Evolutionary conservation across 495 filamentous ascomycete genomes (phyloP).

Genomic region (Penicillium lagena): DNA sequence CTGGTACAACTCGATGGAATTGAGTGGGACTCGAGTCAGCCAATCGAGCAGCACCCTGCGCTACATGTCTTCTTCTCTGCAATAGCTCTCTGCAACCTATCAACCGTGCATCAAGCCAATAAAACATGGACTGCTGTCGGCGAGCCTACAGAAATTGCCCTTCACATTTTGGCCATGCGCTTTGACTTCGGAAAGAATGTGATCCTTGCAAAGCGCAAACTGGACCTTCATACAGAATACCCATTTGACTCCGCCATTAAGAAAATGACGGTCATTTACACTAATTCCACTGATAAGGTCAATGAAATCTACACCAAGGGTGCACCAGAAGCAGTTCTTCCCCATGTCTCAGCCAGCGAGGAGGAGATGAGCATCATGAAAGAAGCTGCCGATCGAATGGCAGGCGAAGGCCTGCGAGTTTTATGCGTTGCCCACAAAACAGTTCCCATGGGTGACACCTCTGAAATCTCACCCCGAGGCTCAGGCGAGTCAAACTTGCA

Average conservation of each 20-base stretch:
- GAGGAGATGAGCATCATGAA: slow-evolving; percentile 35
- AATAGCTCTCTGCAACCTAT: slow-evolving; percentile 53
- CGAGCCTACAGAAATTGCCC: slow-evolving; percentile 57
- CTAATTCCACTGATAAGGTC: slow-evolving; percentile 9
- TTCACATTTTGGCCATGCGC: slow-evolving; percentile 52
- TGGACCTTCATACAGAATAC: slow-evolving; percentile 44
- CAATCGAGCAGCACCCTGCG: slow-evolving; percentile 9
- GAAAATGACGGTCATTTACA: slow-evolving; percentile 52
- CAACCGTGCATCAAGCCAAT: slow-evolving; percentile 40
- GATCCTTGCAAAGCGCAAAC: slow-evolving; percentile 16
- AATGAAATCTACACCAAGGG: slow-evolving; percentile 57
- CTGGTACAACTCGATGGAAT: slow-evolving; percentile 31
- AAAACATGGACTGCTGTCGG: slow-evolving; percentile 47
- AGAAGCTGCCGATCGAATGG: slow-evolving; percentile 48
- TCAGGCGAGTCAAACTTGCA: slow-evolving; percentile 35
- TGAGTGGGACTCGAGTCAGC: slow-evolving; percentile 15
- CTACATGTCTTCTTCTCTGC: slow-evolving; percentile 44
- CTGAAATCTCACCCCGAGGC: slow-evolving; percentile 5
- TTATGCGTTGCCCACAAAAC: slow-evolving; percentile 45
- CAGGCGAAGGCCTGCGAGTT: slow-evolving; percentile 50
- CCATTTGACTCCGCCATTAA: slow-evolving; percentile 57
- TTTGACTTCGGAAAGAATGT: slow-evolving; percentile 31
- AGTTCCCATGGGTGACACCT: slow-evolving; percentile 13
- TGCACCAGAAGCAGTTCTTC: slow-evolving; percentile 62
- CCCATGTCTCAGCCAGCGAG: slow-evolving; percentile 30